Base-by-base conservation (phyloP, 805 yeast genomes). In the Candida suzukii region DNA sequence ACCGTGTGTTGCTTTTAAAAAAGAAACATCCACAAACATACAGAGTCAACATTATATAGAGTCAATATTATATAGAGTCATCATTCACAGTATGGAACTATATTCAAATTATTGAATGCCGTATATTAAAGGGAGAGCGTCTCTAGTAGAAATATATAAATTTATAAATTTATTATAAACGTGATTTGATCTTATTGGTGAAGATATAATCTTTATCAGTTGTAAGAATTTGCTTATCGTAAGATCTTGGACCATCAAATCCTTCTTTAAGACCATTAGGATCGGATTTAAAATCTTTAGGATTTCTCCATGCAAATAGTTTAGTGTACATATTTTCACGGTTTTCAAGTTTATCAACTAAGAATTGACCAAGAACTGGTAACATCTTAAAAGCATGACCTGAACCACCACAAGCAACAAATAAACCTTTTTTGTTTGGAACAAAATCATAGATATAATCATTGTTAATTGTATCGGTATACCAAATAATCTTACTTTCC, bases 361-460 rank as follows among this genome's bases (percentile, higher is more conserved):
- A 40, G 35, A 53, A 57, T 35, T 48, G 52, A 0, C 64, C 65
- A 26, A 60, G 40, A 7, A 60, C 63, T 4, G 66, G 65, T 11
- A 60, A 45, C 55, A 60, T 51, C 45, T 62, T 61, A 49, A 62
- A 62, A 0, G 59, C 65, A 49, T 62, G 67, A 2, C 64, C 65
- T 2, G 65, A 61, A 14, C 64, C 67, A 35, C 67, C 66, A 48
- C 54, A 46, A 2, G 63, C 60, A 21, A 61, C 64, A 47, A 60
- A 50, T 10, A 60, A 41, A 4, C 53, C 53, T 17, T 56, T 50
- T 32, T 52, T 53, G 4, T 44, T 46, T n/a, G 67, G 64, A 24
- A 59, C 64, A 49, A 45, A 60, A 45, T 60, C 64, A 42, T 48
- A 50, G 13, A 60, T 56, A 39, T 48, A 60, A 37, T 60, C 60